A percentile compares a stretch with the other conserved stretches of the same genome.
Evolutionary conservation across 129 eudicot species (phyloP).

Genomic region (Artemisia argyi): DNA sequence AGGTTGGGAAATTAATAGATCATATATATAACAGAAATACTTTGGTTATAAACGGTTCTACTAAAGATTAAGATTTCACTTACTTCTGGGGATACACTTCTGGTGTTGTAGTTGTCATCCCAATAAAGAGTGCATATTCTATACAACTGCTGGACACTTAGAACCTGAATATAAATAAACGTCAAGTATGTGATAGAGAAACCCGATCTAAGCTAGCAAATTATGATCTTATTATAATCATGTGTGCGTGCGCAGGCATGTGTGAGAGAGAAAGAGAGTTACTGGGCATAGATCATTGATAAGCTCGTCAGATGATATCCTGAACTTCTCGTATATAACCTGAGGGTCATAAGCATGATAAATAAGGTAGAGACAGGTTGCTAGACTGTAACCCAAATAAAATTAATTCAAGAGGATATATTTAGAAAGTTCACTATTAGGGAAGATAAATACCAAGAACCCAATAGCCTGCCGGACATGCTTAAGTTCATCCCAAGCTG

Average conservation of each 20-base stretch:
- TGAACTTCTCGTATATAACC: constrained; percentile 87
- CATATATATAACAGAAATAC: background rate
- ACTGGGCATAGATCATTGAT: constrained; percentile 92
- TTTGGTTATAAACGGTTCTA: background rate
- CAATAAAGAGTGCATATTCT: too few species aligned
- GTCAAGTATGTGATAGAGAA: background rate
- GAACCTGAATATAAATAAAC: constrained; percentile 47
- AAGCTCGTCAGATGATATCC: constrained; percentile 75
- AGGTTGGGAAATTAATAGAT: background rate
- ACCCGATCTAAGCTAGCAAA: background rate
- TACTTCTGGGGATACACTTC: constrained; percentile 84
- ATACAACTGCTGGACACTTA: constrained; percentile 83
- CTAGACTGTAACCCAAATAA: background rate
- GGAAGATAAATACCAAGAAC: constrained; percentile 63
- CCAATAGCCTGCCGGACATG: constrained; percentile 95
- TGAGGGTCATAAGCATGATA: constrained; percentile 29
- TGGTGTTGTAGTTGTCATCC: constrained; percentile 83
- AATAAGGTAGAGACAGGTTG: constrained; percentile 10
- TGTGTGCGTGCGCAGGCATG: background rate
- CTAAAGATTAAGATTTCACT: constrained; percentile 29
- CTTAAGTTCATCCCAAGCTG: constrained; percentile 95
- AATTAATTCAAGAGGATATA: background rate
- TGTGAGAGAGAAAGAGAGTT: constrained; percentile 34
- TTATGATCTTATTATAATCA: background rate
- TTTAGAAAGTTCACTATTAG: background rate